Conservation (phyloP, 345 rosid genomes). For the Eutrema japonicum region DNA sequence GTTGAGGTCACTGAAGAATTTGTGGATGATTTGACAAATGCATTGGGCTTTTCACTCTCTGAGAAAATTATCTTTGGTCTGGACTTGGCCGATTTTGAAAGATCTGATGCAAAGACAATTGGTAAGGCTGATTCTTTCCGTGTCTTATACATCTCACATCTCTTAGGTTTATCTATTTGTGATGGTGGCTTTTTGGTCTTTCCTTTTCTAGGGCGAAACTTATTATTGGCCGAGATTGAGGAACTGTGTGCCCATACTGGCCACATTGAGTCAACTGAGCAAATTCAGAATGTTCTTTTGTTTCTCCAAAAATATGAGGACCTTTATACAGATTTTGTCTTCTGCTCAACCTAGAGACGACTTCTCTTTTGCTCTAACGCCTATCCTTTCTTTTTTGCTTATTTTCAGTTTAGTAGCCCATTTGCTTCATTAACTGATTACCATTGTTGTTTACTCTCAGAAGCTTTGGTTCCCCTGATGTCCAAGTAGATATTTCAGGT, state of each 20-base stretch:
- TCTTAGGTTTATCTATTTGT: background rate
- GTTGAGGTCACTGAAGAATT: too few relatives aligned
- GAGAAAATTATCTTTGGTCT: too few relatives aligned
- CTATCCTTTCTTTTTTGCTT: constrained; percentile 72
- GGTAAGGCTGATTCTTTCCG: too few relatives aligned
- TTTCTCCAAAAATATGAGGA: constrained; percentile 77
- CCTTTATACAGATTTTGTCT: constrained; percentile 70
- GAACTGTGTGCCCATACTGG: constrained; percentile 56
- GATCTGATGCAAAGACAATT: too few relatives aligned
- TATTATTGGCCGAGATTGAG: constrained; percentile 69
- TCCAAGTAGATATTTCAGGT: too few relatives aligned
- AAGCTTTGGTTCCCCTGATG: too few relatives aligned
- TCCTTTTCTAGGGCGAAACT: constrained; percentile 64
- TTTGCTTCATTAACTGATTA: too few relatives aligned
- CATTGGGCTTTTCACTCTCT: too few relatives aligned
- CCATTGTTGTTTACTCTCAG: too few relatives aligned
- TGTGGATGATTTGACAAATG: too few relatives aligned
- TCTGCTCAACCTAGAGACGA: constrained; percentile 58
- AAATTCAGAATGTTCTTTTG: constrained; percentile 69
- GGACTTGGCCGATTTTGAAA: too few relatives aligned
- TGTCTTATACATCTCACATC: background rate
- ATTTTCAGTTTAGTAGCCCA: too few relatives aligned
- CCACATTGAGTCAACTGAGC: constrained; percentile 60
- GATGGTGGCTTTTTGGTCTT: background rate
- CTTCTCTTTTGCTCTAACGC: constrained; percentile 58